A percentile compares a stretch with the other conserved stretches of the same genome.
phyloP scores from a whole-genome alignment of 225 moss, liverwort and hornwort genomes.

The Pseudoscleropodium purum region DNA sequence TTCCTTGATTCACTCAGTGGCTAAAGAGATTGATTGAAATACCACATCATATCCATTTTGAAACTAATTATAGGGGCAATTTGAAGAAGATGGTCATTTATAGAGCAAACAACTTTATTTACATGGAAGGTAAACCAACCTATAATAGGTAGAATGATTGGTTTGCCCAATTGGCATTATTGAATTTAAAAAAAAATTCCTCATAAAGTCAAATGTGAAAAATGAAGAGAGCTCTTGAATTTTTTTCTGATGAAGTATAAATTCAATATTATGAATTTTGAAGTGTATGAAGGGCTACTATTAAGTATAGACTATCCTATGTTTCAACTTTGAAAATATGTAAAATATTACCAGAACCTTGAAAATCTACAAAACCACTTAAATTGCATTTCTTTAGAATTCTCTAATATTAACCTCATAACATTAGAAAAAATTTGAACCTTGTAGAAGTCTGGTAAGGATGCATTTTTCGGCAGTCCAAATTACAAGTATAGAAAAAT shows the following conservation, averaged over 20 bases:
- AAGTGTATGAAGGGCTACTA: not conserved
- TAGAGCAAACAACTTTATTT: no score
- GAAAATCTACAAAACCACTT: not conserved
- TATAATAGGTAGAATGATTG: fast-evolving
- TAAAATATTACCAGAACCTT: not conserved
- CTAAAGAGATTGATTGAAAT: no score
- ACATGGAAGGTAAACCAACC: not conserved
- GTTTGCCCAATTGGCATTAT: not conserved
- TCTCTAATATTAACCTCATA: not conserved
- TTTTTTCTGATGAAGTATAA: fast-evolving
- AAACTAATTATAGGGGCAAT: no score
- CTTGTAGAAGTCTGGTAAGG: no score
- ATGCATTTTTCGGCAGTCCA: no score
- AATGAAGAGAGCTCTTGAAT: not conserved
- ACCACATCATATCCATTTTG: no score
- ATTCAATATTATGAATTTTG: not conserved
- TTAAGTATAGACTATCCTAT: not conserved
- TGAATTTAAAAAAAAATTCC: no score
- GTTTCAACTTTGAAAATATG: not conserved
- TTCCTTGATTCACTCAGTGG: no score
- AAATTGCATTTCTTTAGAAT: not conserved
- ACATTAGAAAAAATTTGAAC: no score
- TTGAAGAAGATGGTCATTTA: no score
- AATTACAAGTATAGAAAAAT: no score
- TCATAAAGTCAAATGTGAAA: not conserved